A percentile compares a stretch with the other conserved stretches of the same genome.
Evolutionary conservation across 2,329 filamentous ascomycete species (phyloP).

Genomic region (Paramyrothecium sp.): DNA sequence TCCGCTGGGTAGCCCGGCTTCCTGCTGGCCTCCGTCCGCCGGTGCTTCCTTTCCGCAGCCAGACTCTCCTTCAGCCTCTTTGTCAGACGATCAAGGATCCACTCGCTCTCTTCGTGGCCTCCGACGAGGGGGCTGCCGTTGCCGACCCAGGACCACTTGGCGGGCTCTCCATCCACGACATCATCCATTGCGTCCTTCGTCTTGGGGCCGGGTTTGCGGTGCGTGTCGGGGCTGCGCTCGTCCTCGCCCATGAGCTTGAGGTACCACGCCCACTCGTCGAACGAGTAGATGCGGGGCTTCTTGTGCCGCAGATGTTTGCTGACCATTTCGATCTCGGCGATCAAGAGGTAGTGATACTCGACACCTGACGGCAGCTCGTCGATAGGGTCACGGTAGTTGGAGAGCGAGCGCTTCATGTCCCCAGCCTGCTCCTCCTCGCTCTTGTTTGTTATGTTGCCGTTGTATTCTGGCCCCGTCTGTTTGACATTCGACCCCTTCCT

Average conservation of each 20-base stretch:
- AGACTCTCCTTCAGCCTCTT: constrained; percentile 44
- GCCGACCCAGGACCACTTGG: constrained; percentile 71
- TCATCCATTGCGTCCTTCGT: constrained; percentile 8
- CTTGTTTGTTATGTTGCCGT: background rate
- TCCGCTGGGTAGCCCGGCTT: background rate
- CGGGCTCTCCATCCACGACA: constrained; percentile 1
- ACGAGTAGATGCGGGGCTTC: constrained; percentile 66
- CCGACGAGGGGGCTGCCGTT: constrained; percentile 69
- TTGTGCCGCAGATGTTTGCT: constrained; percentile 59
- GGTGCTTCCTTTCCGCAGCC: constrained; percentile 12
- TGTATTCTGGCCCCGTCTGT: background rate
- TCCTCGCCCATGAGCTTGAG: constrained; percentile 73
- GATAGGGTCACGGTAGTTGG: constrained; percentile 32
- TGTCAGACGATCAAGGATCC: constrained; percentile 67
- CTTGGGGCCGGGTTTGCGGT: constrained; percentile 39
- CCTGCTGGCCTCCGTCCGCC: background rate
- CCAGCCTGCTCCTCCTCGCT: background rate
- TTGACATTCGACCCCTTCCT: constrained; percentile 3
- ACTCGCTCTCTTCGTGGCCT: constrained; percentile 66
- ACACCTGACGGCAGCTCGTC: constrained; percentile 39
- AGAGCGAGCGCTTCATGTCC: constrained; percentile 18
- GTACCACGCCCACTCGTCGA: constrained; percentile 85
- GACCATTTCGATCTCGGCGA: constrained; percentile 67
- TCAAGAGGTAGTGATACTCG: constrained; percentile 64
- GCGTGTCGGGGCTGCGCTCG: constrained; percentile 48